These are phyloP conservation scores for Cerrena zonata DNA, from an alignment of 1,284 basidiomycete species.

Conservation along the genomic window DNA sequence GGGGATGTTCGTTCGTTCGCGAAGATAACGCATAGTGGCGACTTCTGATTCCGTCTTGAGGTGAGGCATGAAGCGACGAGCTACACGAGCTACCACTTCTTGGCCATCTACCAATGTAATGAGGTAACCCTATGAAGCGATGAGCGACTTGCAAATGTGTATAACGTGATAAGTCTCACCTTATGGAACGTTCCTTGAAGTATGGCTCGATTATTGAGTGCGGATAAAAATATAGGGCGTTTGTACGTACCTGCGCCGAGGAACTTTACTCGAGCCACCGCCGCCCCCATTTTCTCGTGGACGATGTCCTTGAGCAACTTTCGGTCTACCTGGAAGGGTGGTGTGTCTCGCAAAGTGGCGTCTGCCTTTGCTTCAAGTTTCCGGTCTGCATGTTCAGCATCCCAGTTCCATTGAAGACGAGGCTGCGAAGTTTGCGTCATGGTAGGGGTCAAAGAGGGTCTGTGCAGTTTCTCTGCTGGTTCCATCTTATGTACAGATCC, in stretches of 20 bases:
- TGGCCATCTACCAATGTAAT: conserved; percentile 57
- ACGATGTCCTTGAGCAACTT: conserved; percentile 68
- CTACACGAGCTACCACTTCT: conserved; percentile 69
- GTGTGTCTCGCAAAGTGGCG: conserved; percentile 48
- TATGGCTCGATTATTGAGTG: background rate
- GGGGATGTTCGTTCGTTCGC: conserved; percentile 60
- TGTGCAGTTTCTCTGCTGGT: background rate
- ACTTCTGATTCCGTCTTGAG: conserved; percentile 80
- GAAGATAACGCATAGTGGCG: conserved; percentile 71
- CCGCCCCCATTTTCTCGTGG: conserved; percentile 56
- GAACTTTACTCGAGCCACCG: conserved; percentile 66
- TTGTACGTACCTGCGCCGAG: conserved; percentile 60
- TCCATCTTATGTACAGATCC: background rate
- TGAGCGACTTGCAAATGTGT: conserved; percentile 5
- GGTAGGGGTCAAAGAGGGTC: background rate
- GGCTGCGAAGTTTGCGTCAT: conserved; percentile 6
- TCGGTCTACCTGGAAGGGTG: conserved; percentile 68
- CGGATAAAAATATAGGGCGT: background rate
- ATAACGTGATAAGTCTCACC: conserved; percentile 28
- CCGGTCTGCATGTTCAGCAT: conserved; percentile 59
- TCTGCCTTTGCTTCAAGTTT: conserved; percentile 56
- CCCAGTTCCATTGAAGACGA: conserved; percentile 59
- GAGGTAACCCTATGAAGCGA: conserved; percentile 56
- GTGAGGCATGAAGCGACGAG: conserved; percentile 74
- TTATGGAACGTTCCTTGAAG: conserved; percentile 70